A percentile compares a stretch with the other conserved stretches of the same genome.
These are phyloP conservation scores for Aspergillus arachidicola DNA, from an alignment of 2,329 filamentous ascomycete species.

Conservation along the genomic window DNA sequence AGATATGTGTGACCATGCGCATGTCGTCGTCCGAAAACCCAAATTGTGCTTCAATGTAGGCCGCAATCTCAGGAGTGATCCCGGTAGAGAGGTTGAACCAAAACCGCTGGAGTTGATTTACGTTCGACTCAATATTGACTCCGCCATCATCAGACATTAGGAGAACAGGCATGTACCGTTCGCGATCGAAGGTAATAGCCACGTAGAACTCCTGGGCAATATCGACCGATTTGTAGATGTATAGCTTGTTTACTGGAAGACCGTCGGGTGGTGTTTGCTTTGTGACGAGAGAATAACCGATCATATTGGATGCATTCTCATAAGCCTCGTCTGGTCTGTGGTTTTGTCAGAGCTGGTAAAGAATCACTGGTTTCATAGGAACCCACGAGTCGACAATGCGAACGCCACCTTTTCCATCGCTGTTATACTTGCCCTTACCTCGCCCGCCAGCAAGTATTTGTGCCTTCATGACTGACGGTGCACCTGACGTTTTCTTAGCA, in stretches of 20 bases:
- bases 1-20: conserved; percentile 25
- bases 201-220: conserved; percentile 44
- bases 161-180: conserved; percentile 42
- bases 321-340: conserved; percentile 29
- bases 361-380: not conserved
- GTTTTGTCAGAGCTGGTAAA: not conserved
- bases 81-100: conserved; percentile 29
- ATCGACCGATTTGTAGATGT: conserved; percentile 38
- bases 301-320: conserved; percentile 31
- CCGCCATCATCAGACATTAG: conserved; percentile 40
- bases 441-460: conserved; percentile 37
- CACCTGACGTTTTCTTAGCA: conserved; percentile 21
- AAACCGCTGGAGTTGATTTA: conserved; percentile 29
- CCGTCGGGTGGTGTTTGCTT: conserved; percentile 32
- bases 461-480: conserved; percentile 32
- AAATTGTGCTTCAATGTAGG: conserved; percentile 26
- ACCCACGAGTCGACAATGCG: conserved; percentile 29
- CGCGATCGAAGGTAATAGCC: conserved; percentile 48
- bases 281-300: conserved; percentile 30
- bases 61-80: conserved; percentile 27
- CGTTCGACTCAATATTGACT: conserved; percentile 33
- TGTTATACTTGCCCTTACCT: conserved; percentile 33
- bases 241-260: conserved; percentile 36
- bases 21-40: conserved; percentile 30
- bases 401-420: conserved; percentile 33